Conservation (phyloP, 768 basidiomycete species). For the Pholiota conissans region DNA sequence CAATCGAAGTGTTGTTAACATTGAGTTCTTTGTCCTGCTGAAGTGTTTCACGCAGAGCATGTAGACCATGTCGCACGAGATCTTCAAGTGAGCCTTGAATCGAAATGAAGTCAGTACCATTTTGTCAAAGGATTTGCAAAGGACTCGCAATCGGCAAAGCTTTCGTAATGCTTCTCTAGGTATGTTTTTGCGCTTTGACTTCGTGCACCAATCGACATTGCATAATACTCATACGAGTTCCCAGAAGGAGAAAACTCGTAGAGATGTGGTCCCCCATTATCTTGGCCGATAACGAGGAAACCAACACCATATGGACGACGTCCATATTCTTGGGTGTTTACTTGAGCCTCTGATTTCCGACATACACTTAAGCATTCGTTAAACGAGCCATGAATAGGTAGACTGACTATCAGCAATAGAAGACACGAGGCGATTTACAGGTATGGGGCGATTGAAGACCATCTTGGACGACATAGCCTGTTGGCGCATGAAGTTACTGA, state of each 20-base stretch:
- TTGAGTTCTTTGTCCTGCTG: slow-evolving; percentile 98
- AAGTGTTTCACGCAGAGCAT: slow-evolving; percentile 93
- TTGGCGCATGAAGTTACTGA: slow-evolving; percentile 98
- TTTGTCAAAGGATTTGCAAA: not conserved
- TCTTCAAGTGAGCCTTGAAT: slow-evolving; percentile 76
- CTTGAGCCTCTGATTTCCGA: slow-evolving; percentile 79
- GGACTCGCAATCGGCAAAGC: slow-evolving; percentile 79
- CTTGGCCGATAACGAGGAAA: slow-evolving; percentile 95
- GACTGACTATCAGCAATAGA: slow-evolving; percentile 92
- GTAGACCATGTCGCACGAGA: slow-evolving; percentile 89
- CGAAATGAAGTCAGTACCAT: not conserved
- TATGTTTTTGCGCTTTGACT: slow-evolving; percentile 99
- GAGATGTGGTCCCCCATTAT: slow-evolving; percentile 95
- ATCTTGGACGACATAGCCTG: slow-evolving; percentile 95
- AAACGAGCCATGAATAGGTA: not conserved
- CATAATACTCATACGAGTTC: slow-evolving; percentile 96
- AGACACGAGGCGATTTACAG: slow-evolving; percentile 90
- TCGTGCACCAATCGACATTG: slow-evolving; percentile 97
- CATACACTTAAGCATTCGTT: not conserved
- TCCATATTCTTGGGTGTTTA: slow-evolving; percentile 98
- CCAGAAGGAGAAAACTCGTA: slow-evolving; percentile 99
- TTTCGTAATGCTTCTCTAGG: slow-evolving; percentile 90
- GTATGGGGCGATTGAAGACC: slow-evolving; percentile 93
- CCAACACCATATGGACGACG: slow-evolving; percentile 97
- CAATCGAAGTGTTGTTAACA: slow-evolving; percentile 91